Evolutionary conservation across 139 green algal species (phyloP), one percentile per base, ranked within the genome.

Genomic region (Desmodesmus armatus): DNA sequence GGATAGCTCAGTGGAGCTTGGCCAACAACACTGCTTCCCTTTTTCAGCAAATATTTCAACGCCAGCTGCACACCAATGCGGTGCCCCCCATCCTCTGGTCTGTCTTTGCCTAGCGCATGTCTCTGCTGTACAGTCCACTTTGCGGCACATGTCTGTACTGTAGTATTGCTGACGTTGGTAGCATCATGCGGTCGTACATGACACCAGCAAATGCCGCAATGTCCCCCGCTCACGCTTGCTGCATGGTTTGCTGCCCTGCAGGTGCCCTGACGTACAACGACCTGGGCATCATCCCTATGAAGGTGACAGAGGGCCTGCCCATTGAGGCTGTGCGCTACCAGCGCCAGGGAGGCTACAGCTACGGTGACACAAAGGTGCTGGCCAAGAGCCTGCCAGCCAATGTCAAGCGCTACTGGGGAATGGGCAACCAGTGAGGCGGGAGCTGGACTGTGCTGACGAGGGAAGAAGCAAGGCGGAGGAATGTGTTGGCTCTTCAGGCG

Each of bases 251-350:
- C 37, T 31, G 5, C 25, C 86, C 85, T 29, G 43, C 73, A 33
- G 89, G 85, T 5, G 78, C 91, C 15, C 82, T 92, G 40, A 88
- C 82, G 5, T 95, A 94, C 62, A 55, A 82, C 15, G 91, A 96
- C 53, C 88, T 98, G 67, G 92, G 87, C 35, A 87, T 98, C 17
- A 49, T 82, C 49, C 76, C 90, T 70, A 85, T 60, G 44, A 90
- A 91, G 89, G 84, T 86, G 86, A 94, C 92, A 9, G 89, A 95
- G 55, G 95, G 95, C 39, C 41, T 96, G 66, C 74, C 94, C 39
- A 94, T 98, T 27, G 95, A 98, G 88, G 92, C 95, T 35, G 84
- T 98, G 55, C 90, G 95, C 62, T 89, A 92, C 78, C 92, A 90
- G 55, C 90, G 95, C 41, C 29, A 23, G 25, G 94, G 93, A 13